A percentile compares a stretch with the other conserved stretches of the same genome.
phyloP scores from a whole-genome alignment of 768 basidiomycete species.

The Hypholoma sublateritium region DNA sequence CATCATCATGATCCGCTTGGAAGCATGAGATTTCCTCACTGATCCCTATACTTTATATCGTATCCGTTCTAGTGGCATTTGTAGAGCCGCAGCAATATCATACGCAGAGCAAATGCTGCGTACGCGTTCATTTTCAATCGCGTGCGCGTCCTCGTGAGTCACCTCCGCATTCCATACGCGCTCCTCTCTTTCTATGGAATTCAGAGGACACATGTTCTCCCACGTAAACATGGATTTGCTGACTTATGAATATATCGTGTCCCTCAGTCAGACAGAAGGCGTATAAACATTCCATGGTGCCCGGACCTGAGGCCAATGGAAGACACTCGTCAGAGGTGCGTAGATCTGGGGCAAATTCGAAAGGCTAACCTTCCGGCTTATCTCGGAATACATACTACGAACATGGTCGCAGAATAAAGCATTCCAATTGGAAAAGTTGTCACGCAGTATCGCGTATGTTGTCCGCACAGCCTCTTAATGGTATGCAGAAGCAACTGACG shows the following conservation, averaged over 20 bases:
- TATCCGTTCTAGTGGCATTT: neutral
- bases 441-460: too few relatives aligned
- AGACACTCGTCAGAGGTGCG: neutral
- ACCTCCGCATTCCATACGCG: neutral
- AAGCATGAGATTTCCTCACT: neutral
- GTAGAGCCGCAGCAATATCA: neutral
- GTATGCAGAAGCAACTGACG: neutral
- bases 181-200: neutral
- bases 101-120: neutral
- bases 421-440: too few relatives aligned
- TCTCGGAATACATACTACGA: neutral
- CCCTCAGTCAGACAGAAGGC: neutral
- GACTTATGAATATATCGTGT: neutral
- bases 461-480: neutral
- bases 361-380: neutral
- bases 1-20: neutral
- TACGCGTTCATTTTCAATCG: neutral
- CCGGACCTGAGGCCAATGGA: neutral
- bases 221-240: neutral
- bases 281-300: neutral
- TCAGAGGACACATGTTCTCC: neutral
- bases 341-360: neutral
- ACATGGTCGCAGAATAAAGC: neutral
- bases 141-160: neutral
- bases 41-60: neutral